Conservation (phyloP, 352 stramenopile genomes). For the Phytophthora gonapodyides region DNA sequence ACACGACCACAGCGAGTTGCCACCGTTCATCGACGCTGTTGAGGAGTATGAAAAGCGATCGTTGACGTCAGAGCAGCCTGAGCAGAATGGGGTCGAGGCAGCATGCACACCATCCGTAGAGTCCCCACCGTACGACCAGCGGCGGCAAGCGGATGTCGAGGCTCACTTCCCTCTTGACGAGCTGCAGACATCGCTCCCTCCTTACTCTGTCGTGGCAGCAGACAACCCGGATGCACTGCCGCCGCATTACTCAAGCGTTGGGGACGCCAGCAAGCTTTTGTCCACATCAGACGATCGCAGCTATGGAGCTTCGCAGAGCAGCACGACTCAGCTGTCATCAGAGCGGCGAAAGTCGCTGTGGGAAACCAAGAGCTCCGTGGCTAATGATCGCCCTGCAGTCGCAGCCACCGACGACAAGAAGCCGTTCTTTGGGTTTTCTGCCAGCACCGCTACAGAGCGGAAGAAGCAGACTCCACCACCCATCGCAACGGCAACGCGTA, state of each 20-base stretch:
- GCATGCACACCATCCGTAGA: constrained; percentile 17
- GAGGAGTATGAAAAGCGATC: constrained; percentile 22
- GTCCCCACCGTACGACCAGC: constrained; percentile 11
- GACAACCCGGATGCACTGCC: constrained; percentile 4
- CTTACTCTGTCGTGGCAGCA: constrained; percentile 18
- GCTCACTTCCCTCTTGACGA: constrained; percentile 34
- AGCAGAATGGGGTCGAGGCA: constrained; percentile 31
- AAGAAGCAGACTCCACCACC: constrained; percentile 13
- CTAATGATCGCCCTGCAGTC: neutral
- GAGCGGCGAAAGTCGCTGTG: constrained; percentile 32
- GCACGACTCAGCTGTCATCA: constrained; percentile 15
- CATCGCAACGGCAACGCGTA: constrained; percentile 5
- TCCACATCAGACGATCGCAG: neutral
- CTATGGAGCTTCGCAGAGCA: neutral
- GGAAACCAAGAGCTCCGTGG: constrained; percentile 20
- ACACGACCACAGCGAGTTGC: constrained; percentile 56
- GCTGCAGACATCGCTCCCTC: constrained; percentile 28
- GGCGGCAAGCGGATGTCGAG: constrained; percentile 19
- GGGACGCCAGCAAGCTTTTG: neutral
- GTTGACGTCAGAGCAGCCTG: constrained; percentile 36
- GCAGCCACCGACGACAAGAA: constrained; percentile 21
- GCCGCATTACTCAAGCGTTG: neutral
- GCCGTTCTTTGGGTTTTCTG: constrained; percentile 17
- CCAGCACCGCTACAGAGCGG: neutral
- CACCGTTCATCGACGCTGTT: constrained; percentile 59